phyloP scores from a whole-genome alignment of 2,329 filamentous ascomycete species.

The Aureobasidium sp. region DNA sequence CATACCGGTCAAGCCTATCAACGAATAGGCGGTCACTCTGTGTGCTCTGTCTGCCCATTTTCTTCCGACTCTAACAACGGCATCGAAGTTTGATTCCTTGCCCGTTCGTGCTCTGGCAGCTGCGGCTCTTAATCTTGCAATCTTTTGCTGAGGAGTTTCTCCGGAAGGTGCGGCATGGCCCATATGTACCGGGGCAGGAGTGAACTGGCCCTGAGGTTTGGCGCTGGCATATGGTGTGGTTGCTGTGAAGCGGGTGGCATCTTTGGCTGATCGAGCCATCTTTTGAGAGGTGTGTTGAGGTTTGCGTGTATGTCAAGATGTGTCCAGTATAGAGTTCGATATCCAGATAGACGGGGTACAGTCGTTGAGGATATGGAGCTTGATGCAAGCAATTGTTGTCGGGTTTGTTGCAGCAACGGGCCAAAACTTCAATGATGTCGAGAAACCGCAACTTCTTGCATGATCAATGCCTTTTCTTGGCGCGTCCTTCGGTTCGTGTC shows the following conservation, averaged over 20 bases:
- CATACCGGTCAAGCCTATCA: conserved; percentile 54
- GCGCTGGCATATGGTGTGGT: conserved; percentile 62
- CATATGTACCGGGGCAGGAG: conserved; percentile 18
- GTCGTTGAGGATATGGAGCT: neutral
- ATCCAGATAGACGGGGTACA: neutral
- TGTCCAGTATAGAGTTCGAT: neutral
- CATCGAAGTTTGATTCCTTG: conserved; percentile 47
- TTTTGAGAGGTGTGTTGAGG: neutral
- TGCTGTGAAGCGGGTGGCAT: conserved; percentile 71
- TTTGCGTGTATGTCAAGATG: neutral
- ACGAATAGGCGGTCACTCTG: conserved; percentile 48
- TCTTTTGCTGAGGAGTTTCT: conserved; percentile 47
- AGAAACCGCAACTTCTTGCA: conserved; percentile 3
- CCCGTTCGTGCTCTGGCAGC: conserved; percentile 38
- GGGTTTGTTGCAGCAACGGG: neutral
- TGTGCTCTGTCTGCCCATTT: conserved; percentile 53
- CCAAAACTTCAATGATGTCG: conserved; percentile 11
- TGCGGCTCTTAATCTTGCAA: conserved; percentile 42
- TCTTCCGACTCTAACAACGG: conserved; percentile 44
- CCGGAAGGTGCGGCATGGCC: conserved; percentile 30
- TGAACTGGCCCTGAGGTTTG: conserved; percentile 38
- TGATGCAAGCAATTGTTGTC: neutral
- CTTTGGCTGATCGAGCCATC: conserved; percentile 61
- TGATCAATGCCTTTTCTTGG: conserved; percentile 2
- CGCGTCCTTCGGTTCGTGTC: neutral